Base-by-base conservation (phyloP, 2,329 filamentous ascomycete species). In the Trematosphaeria pertusa region DNA sequence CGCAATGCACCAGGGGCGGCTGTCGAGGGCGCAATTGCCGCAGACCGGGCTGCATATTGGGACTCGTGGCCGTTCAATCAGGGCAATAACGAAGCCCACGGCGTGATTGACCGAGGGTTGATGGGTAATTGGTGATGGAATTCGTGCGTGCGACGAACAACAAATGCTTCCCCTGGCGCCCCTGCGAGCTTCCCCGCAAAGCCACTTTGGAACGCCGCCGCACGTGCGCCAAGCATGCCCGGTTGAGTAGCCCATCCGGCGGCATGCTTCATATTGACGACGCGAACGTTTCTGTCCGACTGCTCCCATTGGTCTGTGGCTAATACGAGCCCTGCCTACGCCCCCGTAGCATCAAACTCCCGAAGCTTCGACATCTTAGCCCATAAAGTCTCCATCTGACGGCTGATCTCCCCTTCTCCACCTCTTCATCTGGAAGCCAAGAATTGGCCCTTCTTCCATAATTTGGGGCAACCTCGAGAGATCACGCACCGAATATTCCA, bases 21-120 rank as follows among this genome's bases (percentile, higher is more conserved):
- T 34, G 22, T 32, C 30, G 18, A 18, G 14, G 28, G 17, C 21
- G 10, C 40, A 50, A 50, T 50, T 56, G 46, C 46, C 45, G 43
- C 18, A 51, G n/a, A 56, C 51, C 46, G 50, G 35, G 14, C 6
- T 17, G 1, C 14, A 51, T 42, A 54, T 59, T 56, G 40, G 22
- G 37, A 42, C 40, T 38, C 44, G 46, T 38, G 22, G 37, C 31
- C 22, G 43, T 21, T 38, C 37, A 14, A 50, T 24, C 30, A 43
- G 24, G 34, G 33, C 15, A 37, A 35, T 31, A 11, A 9, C 6
- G 17, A 14, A 4, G 12, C 30, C n/a, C 21, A 21, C 24, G 43
- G 18, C 37, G 31, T 49, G 50, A 53, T 53, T 45, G 46, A 50
- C 22, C 36, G 38, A 22, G 15, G 26, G 31, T 38, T 39, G 35